These are phyloP conservation scores for Zizania latifolia DNA, from an alignment of 176 grass and related monocot genomes.

Conservation along the genomic window DNA sequence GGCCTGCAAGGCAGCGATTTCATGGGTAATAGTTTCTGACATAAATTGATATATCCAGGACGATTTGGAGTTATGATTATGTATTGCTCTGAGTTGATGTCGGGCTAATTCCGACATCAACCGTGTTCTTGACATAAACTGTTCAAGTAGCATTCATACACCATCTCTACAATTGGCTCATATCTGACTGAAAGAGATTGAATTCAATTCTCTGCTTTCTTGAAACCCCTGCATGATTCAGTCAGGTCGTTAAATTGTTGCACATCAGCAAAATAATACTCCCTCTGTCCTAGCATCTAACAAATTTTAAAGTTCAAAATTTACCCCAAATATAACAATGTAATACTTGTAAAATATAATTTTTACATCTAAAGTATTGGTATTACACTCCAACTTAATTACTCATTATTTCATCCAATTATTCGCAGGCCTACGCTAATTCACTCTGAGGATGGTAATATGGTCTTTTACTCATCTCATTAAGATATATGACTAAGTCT, in stretches of 20 bases:
- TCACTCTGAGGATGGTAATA: too few relatives aligned
- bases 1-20: neutral
- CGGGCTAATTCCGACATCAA: constrained; percentile 15
- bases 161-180: neutral
- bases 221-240: neutral
- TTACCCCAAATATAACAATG: too few relatives aligned
- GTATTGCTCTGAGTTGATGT: neutral
- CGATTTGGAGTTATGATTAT: neutral
- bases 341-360: too few relatives aligned
- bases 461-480: too few relatives aligned
- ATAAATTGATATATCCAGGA: neutral
- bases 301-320: too few relatives aligned
- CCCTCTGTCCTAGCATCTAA: too few relatives aligned
- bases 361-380: too few relatives aligned
- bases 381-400: too few relatives aligned
- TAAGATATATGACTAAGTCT: too few relatives aligned
- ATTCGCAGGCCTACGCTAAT: too few relatives aligned
- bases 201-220: constrained; percentile 12
- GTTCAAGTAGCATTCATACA: neutral
- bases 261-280: neutral
- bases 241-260: neutral
- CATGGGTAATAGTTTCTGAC: neutral
- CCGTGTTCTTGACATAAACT: neutral
- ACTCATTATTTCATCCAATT: too few relatives aligned
- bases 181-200: constrained; percentile 22